Conservation (phyloP, 768 basidiomycete species). For the Mycena leptocephala region DNA sequence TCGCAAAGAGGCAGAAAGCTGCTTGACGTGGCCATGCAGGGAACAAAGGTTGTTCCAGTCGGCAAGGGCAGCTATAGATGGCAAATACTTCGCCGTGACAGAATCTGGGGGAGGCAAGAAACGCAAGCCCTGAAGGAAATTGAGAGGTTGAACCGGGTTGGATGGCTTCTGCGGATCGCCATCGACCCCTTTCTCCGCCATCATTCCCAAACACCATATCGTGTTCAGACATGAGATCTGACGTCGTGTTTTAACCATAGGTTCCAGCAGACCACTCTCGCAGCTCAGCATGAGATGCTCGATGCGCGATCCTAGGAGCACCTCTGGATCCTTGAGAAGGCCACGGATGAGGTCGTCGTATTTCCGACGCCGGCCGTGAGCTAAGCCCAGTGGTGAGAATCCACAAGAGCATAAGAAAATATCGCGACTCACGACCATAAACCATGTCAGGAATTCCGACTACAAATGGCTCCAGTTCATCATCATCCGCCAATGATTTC, state of each 20-base stretch:
- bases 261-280: conserved; percentile 34
- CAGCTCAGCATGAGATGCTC: conserved; percentile 37
- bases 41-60: conserved; percentile 36
- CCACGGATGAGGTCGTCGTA: conserved; percentile 36
- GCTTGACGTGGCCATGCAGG: conserved; percentile 28
- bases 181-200: conserved; percentile 24
- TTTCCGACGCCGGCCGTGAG: conserved; percentile 28
- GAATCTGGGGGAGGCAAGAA: conserved; percentile 13
- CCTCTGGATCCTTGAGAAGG: conserved; percentile 21
- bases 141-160: conserved; percentile 24
- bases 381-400: not conserved
- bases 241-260: conserved; percentile 16
- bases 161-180: not conserved
- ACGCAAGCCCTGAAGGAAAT: conserved; percentile 15
- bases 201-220: conserved; percentile 36
- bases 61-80: conserved; percentile 28
- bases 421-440: not conserved
- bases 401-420: not conserved
- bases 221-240: conserved; percentile 33
- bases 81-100: conserved; percentile 23
- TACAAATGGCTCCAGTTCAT: conserved; percentile 33
- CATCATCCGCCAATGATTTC: conserved; percentile 34
- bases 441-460: conserved; percentile 31
- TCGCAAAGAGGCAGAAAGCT: not conserved
- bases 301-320: conserved; percentile 31